Conservation (phyloP, 306 rosid genomes). For the Quercus mongolica region DNA sequence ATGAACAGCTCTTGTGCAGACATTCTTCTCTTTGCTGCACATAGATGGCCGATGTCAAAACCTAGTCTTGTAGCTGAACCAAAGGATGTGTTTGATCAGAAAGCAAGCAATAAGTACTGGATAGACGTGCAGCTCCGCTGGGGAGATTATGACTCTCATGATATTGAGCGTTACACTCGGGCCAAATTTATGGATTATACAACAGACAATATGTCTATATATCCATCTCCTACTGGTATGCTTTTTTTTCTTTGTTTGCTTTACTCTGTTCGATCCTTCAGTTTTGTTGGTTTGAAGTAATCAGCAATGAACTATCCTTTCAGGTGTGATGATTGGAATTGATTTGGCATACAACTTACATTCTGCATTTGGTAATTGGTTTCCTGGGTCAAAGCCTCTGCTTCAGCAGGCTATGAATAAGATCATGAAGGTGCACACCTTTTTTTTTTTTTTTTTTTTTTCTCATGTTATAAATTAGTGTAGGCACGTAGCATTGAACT, state of each 20-base stretch:
- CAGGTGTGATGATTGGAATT: slow-evolving; percentile 98
- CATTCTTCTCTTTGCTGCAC: slow-evolving; percentile 95
- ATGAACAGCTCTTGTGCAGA: slow-evolving; percentile 99
- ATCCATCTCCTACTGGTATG: slow-evolving; percentile 95
- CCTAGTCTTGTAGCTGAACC: slow-evolving; percentile 99
- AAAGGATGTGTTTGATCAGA: slow-evolving; percentile 98
- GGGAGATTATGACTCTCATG: slow-evolving; percentile 99
- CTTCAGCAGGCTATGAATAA: slow-evolving; percentile 99
- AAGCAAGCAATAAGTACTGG: slow-evolving; percentile 98
- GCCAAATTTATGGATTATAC: slow-evolving; percentile 99
- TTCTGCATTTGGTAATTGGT: slow-evolving; percentile 99
- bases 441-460: neutral
- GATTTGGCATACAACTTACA: slow-evolving; percentile 97
- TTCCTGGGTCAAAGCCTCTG: slow-evolving; percentile 96
- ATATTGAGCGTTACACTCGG: slow-evolving; percentile 96
- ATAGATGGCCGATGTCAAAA: slow-evolving; percentile 99
- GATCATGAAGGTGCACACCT: slow-evolving; percentile 80
- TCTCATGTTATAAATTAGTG: neutral
- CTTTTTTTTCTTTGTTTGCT: neutral
- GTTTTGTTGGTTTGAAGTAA: neutral
- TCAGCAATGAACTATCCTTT: slow-evolving; percentile 12
- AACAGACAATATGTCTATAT: slow-evolving; percentile 97
- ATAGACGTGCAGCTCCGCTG: slow-evolving; percentile 96
- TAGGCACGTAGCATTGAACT: neutral
- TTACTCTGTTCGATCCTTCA: neutral